Conservation (phyloP, 768 basidiomycete species). For the Trametes villosa region DNA sequence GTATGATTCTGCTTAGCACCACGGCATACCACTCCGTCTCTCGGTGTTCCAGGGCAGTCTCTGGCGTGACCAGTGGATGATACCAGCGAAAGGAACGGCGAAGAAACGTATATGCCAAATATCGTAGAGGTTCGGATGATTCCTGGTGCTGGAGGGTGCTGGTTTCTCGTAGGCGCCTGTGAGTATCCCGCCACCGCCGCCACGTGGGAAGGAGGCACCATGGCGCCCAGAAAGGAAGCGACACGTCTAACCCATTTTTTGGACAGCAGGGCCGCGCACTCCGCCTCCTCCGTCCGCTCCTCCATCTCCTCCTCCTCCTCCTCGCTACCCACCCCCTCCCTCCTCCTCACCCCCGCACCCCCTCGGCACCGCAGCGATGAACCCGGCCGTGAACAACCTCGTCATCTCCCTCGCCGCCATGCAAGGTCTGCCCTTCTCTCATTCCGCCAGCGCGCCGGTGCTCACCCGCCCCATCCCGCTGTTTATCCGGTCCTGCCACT, state of each 20-base stretch:
- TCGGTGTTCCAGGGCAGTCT: too few species aligned
- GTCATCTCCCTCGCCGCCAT: constrained; percentile 91
- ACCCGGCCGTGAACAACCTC: constrained; percentile 78
- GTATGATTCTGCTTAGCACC: too few species aligned
- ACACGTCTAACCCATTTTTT: constrained; percentile 22
- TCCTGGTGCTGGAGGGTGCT: too few species aligned
- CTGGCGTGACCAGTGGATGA: too few species aligned
- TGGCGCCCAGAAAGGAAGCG: constrained; percentile 4
- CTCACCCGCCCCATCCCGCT: too few species aligned
- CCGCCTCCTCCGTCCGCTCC: not conserved
- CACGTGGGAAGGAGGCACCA: not conserved
- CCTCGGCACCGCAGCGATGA: constrained; percentile 51
- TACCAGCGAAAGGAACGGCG: too few species aligned
- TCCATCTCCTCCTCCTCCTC: not conserved
- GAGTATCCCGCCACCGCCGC: not conserved
- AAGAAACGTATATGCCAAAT: too few species aligned
- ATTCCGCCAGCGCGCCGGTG: constrained; percentile 10
- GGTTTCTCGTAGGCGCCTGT: not conserved
- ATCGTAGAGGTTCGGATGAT: too few species aligned
- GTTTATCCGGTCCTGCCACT: too few species aligned
- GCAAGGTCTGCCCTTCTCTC: constrained; percentile 64
- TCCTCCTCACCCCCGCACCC: not conserved
- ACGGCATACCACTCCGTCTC: too few species aligned
- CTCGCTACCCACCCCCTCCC: not conserved
- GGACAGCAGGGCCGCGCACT: too few species aligned